These are phyloP conservation scores for Malus hybrid DNA, from an alignment of 331 rosid genomes.

Conservation along the genomic window DNA sequence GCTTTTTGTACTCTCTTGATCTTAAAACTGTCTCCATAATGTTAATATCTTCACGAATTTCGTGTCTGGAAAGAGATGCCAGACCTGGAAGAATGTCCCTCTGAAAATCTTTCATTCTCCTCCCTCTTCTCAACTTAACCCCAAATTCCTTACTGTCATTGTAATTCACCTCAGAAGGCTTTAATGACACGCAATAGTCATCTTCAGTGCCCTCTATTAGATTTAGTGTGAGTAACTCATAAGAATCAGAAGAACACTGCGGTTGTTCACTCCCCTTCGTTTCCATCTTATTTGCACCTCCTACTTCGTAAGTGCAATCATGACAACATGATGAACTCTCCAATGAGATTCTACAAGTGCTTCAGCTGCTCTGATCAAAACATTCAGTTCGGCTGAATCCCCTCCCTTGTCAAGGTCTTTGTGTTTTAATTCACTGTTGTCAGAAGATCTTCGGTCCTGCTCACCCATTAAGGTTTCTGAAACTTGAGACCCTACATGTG, in stretches of 20 bases:
- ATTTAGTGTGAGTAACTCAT: slow-evolving; percentile 33
- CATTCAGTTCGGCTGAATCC: slow-evolving; percentile 26
- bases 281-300: slow-evolving; percentile 10
- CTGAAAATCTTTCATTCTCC: slow-evolving; percentile 56
- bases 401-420: slow-evolving; percentile 7
- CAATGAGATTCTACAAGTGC: slow-evolving; percentile 34
- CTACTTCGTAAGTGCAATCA: slow-evolving; percentile 13
- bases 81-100: slow-evolving; percentile 58
- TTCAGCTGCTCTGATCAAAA: slow-evolving; percentile 37
- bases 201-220: slow-evolving; percentile 31
- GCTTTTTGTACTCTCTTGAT: slow-evolving; percentile 51
- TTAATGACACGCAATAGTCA: slow-evolving; percentile 31
- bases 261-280: slow-evolving; percentile 19
- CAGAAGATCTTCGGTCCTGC: slow-evolving; percentile 24
- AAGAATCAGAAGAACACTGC: slow-evolving; percentile 35
- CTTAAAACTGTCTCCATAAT: slow-evolving; percentile 49
- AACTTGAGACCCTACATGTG: slow-evolving; percentile 14
- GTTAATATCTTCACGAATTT: slow-evolving; percentile 50
- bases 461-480: slow-evolving; percentile 15
- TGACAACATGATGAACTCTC: slow-evolving; percentile 19
- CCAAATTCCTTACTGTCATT: slow-evolving; percentile 22
- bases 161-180: slow-evolving; percentile 19
- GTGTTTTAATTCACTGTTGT: slow-evolving; percentile 19
- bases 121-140: slow-evolving; percentile 41
- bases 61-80: slow-evolving; percentile 51